Evolutionary conservation across 2,329 filamentous ascomycete species (phyloP).

Genomic region (Colletotrichum shisoi): DNA sequence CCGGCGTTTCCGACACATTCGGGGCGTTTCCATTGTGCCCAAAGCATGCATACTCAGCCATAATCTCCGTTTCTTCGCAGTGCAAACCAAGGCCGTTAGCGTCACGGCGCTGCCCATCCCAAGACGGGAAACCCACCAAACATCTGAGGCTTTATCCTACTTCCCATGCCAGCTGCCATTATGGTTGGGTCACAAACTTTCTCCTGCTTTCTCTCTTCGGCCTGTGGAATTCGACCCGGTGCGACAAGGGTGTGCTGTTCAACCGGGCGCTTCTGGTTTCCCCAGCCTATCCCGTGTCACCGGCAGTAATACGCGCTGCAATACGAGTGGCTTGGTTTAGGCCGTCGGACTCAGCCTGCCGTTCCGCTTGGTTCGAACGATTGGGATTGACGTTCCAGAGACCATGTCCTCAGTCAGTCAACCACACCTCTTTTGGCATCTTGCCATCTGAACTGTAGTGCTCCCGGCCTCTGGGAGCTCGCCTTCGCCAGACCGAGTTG

Average conservation of each 20-base stretch:
- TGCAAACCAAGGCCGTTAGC: constrained; percentile 20
- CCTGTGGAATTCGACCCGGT: constrained; percentile 3
- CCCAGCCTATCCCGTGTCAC: constrained; percentile 15
- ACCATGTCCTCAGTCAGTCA: constrained; percentile 9
- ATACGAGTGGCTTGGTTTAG: constrained; percentile 18
- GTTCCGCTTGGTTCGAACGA: constrained; percentile 10
- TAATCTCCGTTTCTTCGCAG: background rate
- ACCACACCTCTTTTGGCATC: constrained; percentile 4
- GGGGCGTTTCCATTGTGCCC: constrained; percentile 21
- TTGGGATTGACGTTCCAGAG: constrained; percentile 10
- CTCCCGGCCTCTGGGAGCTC: constrained; percentile 12
- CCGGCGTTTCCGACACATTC: constrained; percentile 11
- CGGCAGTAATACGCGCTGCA: constrained; percentile 13
- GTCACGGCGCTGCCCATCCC: constrained; percentile 20
- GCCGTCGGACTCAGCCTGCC: constrained; percentile 22
- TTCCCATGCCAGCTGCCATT: constrained; percentile 23
- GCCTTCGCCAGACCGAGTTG: constrained; percentile 13
- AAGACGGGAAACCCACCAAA: constrained; percentile 2
- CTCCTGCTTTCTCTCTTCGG: constrained; percentile 1
- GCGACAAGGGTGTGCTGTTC: constrained; percentile 3
- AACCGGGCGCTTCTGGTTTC: constrained; percentile 3
- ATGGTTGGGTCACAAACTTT: constrained; percentile 14
- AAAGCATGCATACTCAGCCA: constrained; percentile 14
- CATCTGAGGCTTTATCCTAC: constrained; percentile 28
- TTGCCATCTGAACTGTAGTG: constrained; percentile 13